These are phyloP conservation scores for Tolypocladium tropicale DNA, from an alignment of 2,329 filamentous ascomycete genomes.

Conservation along the genomic window DNA sequence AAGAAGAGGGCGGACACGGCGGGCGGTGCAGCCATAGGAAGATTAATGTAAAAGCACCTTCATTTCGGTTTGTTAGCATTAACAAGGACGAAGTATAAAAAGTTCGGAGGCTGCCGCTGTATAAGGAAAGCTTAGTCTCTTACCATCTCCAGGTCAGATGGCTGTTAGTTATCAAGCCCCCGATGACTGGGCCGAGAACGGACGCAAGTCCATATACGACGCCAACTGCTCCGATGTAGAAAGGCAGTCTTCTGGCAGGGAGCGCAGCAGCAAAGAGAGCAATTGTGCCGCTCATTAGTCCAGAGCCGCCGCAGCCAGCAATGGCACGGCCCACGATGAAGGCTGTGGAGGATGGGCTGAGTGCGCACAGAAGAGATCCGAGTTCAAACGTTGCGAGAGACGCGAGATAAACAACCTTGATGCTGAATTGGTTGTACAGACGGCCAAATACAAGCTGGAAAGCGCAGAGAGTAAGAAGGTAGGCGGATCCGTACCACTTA, in stretches of 20 bases:
- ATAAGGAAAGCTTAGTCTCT: neutral
- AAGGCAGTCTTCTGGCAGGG: neutral
- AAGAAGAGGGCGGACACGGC: neutral
- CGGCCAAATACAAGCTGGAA: slow-evolving; percentile 1
- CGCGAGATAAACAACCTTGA: neutral
- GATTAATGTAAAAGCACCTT: slow-evolving; percentile 1
- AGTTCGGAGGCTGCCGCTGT: neutral
- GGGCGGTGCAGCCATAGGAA: neutral
- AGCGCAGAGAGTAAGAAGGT: neutral
- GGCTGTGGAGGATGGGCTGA: neutral
- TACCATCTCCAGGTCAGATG: slow-evolving; percentile 1
- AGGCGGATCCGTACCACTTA: neutral
- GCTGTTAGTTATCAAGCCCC: neutral
- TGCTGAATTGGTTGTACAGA: neutral
- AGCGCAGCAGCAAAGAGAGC: neutral
- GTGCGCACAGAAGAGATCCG: neutral
- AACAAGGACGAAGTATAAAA: no score
- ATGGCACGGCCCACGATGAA: slow-evolving; percentile 1
- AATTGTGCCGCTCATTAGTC: neutral
- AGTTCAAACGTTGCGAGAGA: neutral
- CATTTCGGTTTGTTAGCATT: neutral
- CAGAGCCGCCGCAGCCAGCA: neutral
- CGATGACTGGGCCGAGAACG: neutral
- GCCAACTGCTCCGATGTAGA: neutral
- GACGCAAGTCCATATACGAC: neutral